Percentiles rank a stretch among this genome's conserved stretches.
Evolutionary conservation across 192 early-diverging fungal genomes (phyloP).

Genomic region (Linnemannia elongata): DNA sequence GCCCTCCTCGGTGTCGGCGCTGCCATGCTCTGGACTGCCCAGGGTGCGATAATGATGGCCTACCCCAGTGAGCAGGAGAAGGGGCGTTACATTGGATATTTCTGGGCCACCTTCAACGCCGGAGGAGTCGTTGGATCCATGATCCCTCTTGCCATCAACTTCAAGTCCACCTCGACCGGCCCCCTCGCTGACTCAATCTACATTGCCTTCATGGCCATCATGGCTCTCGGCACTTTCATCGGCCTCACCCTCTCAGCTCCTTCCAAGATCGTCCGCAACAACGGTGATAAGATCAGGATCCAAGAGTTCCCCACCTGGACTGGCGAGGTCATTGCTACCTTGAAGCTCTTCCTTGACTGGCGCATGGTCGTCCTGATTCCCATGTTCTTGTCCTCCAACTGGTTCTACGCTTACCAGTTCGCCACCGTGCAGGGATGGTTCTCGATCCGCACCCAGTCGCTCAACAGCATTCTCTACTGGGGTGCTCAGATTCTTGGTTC

Average conservation of each 20-base stretch:
- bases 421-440: conserved; percentile 69
- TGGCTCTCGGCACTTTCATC: conserved; percentile 67
- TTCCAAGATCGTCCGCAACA: conserved; percentile 66
- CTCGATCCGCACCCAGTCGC: conserved; percentile 70
- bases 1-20: conserved; percentile 82
- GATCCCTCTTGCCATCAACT: conserved; percentile 78
- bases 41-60: conserved; percentile 84
- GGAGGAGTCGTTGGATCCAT: conserved; percentile 82
- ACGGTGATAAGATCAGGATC: conserved; percentile 74
- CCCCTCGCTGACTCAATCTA: conserved; percentile 75
- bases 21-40: conserved; percentile 76
- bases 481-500: conserved; percentile 75
- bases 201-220: conserved; percentile 75
- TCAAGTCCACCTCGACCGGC: conserved; percentile 53
- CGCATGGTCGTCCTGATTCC: conserved; percentile 62
- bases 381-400: conserved; percentile 69
- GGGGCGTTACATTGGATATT: conserved; percentile 79
- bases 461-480: conserved; percentile 82
- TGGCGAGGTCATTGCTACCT: conserved; percentile 58
- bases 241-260: conserved; percentile 67
- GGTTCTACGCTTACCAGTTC: conserved; percentile 78
- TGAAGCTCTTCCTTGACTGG: conserved; percentile 70
- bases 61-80: conserved; percentile 84
- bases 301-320: conserved; percentile 73
- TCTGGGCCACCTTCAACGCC: conserved; percentile 85